Evolutionary conservation across 2,329 filamentous ascomycete species (phyloP).

Genomic region (Juglanconis oblonga): DNA sequence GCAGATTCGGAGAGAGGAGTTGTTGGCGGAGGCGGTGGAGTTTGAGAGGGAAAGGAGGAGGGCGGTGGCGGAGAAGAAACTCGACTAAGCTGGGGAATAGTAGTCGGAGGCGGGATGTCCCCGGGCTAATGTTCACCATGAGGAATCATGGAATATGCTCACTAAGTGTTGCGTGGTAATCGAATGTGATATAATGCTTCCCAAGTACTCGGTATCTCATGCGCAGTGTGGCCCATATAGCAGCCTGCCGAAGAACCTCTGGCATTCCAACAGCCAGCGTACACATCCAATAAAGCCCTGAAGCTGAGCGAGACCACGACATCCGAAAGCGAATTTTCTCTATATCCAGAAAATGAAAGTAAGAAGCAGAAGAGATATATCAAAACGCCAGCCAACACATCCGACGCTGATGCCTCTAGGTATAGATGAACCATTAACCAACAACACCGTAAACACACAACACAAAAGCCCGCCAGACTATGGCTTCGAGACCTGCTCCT

Average conservation of each 20-base stretch:
- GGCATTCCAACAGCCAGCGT: neutral
- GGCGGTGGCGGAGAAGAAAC: neutral
- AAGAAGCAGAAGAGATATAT: constrained; percentile 1
- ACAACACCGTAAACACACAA: constrained; percentile 4
- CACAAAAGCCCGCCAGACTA: constrained; percentile 20
- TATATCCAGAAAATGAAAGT: neutral
- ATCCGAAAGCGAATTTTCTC: neutral
- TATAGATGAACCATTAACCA: neutral
- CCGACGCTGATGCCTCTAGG: constrained; percentile 17
- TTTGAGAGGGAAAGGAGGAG: constrained; percentile 16
- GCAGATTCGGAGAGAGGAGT: constrained; percentile 15
- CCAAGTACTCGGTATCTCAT: constrained; percentile 1
- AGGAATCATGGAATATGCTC: neutral
- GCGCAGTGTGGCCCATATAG: neutral
- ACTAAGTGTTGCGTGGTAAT: neutral
- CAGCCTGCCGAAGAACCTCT: neutral
- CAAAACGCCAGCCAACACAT: constrained; percentile 15
- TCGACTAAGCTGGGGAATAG: neutral
- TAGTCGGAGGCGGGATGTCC: neutral
- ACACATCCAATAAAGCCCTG: neutral
- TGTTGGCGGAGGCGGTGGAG: constrained; percentile 17
- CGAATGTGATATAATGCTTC: neutral
- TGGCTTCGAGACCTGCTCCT: constrained; percentile 56
- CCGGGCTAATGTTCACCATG: neutral
- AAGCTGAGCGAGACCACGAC: too few species aligned